Base-by-base conservation (phyloP, 176 grass and related monocot genomes). In the Oryza punctata region DNA sequence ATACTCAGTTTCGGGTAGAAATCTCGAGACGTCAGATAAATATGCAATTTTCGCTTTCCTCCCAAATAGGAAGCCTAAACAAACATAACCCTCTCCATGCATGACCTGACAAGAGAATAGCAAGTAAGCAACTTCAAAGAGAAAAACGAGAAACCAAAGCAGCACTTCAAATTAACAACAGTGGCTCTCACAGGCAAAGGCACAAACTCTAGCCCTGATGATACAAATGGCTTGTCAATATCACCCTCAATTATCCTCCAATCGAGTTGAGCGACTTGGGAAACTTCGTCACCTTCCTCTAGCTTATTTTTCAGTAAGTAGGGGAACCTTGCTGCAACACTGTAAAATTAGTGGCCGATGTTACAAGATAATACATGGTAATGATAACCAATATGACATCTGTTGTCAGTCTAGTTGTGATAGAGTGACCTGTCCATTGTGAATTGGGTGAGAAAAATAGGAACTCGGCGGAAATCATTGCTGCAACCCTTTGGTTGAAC, bases 21-120 rank as follows among this genome's bases (percentile, higher is more conserved):
- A 86, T 63, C 95, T 91, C 63, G 95, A 94, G 86, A 94, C 84
- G 84, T 97, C 92, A 57, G 95, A 97, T 77, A 97, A 87, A 89
- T 97, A 97, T 18, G 92, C 90, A 85, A 97, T 67, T 82, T 81
- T 92, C 3, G 75, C 86, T 75, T 87, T 91, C 37, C 45, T 82
- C n/a, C 95, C 95, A 84, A 97, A 97, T 45, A 92, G 79, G 71
- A 97, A 97, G 59, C 95, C 95, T 78, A 97, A 85, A 84, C 81
- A 97, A 83, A 97, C 66, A 70, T 97, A 94, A 70, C 76, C 92
- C 68, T 89, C 88, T 79, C 90, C 95, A 25, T 97, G 95, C 86
- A 94, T 94, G 63, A 97, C 94, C 94, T 94, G 82, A 74, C 37
- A 40, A 49, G 28, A 82, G 35, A 80, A 81, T 27, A n/a, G 1